These are phyloP conservation scores for Effrenium voratum DNA, from an alignment of 73 alveolate genomes.

Conservation along the genomic window DNA sequence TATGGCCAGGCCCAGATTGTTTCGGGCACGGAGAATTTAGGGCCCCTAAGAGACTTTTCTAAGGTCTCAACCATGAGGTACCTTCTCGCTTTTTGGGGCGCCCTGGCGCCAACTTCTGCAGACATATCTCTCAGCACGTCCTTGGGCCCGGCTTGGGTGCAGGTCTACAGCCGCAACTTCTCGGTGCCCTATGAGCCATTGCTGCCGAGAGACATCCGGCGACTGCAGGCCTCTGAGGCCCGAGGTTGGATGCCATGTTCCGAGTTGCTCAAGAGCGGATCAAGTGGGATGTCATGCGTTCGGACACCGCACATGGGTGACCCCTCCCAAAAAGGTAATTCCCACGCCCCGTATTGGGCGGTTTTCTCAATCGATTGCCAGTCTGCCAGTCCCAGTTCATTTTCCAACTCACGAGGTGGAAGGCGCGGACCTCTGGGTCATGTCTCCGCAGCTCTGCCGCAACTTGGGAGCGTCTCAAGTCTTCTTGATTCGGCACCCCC, in stretches of 20 bases:
- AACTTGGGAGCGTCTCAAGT: too few species aligned
- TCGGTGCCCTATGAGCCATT: conserved; percentile 50
- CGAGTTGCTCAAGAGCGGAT: too few species aligned
- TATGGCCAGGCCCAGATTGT: too few species aligned
- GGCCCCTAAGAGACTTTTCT: neutral
- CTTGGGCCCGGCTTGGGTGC: neutral
- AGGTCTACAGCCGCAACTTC: conserved; percentile 74
- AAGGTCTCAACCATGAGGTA: neutral
- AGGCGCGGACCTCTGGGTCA: conserved; percentile 35
- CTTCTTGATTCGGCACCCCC: too few species aligned
- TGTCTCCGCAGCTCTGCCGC: conserved; percentile 63
- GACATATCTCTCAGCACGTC: neutral
- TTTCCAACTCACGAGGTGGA: too few species aligned
- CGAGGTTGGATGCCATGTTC: too few species aligned
- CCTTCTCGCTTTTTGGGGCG: neutral
- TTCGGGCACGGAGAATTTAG: neutral
- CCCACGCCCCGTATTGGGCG: too few species aligned
- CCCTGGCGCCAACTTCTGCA: neutral
- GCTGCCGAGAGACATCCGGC: conserved; percentile 72
- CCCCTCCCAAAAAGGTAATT: too few species aligned
- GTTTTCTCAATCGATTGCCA: too few species aligned
- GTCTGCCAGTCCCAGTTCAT: too few species aligned
- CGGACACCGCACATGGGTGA: too few species aligned
- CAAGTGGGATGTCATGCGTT: too few species aligned
- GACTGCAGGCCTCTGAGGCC: conserved; percentile 40